Evolutionary conservation across 352 stramenopile genomes (phyloP), one percentile per base, ranked within the genome.

Genomic region (Globisporangium cylindrosporum): DNA sequence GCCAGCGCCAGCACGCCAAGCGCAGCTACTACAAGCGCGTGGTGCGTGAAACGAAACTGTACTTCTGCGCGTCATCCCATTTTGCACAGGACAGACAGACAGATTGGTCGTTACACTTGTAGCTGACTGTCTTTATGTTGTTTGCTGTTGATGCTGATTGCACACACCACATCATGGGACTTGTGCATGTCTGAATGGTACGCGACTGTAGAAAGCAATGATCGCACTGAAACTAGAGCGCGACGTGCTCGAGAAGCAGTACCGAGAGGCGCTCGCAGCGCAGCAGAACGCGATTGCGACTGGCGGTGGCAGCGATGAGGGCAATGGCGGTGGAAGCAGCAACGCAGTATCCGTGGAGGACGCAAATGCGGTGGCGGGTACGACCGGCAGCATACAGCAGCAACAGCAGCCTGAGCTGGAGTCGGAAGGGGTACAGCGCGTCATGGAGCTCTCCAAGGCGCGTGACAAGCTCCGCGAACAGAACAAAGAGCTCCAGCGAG

Each of bases 21-120:
- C 79, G 81, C 9, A 81, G 84, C 59, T 92, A 92, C 82, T 89
- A 92, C 76, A 86, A 86, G 73, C 89, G 90, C 41, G 72, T 84
- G 56, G 84, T 92, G 73, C 67, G 80, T 65, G 27, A 43, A 18
- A 43, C 10, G 36, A 43, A 43, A 43, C 36, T 43, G 36, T 4
- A 43, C 36, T 41, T 41, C 34, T 43, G 12, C 36, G 10, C 36
- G 36, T 43, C 36, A 10, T 43, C 36, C 36, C 36, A 18, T 24
- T 43, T 43, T 43, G 36, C 36, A 43, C 10, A 43, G 36, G 36
- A 15, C 36, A 12, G 36, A 3, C 8, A 32, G 7, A 36, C 36
- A 12, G 36, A 43, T 43, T 18, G 36, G 36, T 12, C 36, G 12
- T 43, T 43, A 15, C 36, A 18, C 36, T 43, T 43, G 36, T 14